Evolutionary conservation across 768 basidiomycete genomes (phyloP), one percentile per base, ranked within the genome.

Genomic region (Filobasidium wieringae): DNA sequence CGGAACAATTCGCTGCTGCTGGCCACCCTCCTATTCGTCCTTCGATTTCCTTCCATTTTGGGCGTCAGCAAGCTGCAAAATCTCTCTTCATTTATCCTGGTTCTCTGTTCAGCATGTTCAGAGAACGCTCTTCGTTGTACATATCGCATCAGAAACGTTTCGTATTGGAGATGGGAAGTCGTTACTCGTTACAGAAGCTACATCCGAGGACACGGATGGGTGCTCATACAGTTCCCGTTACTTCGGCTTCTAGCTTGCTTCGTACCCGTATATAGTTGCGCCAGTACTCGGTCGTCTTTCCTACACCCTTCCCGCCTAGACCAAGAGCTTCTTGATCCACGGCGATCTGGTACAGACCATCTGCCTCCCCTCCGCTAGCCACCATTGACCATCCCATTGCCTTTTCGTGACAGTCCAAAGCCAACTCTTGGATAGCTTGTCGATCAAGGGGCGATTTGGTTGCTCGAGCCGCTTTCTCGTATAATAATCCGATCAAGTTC

Each of bases 401-500:
- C 15, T 63, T 36, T 37, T 71, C 67, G 33, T 69, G 70, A 39
- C 65, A 66, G 41, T 73, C 68, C 6, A 56, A 59, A 2, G 68
- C 66, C 1, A 56, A 34, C 19, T 68, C 66, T 14, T 51, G 45
- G 7, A 60, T 29, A 26, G 55, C 53, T 19, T 51, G 58, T 8
- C 24, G 22, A n/a, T 34, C 29, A 15, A 29, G n/a, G 11, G 37
- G 29, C 33, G 36, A 7, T 59, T 43, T 55, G 27, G 27, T 34
- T 29, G 29, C 14, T 7, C 58, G 33, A 29, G 59, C 54, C 12
- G 37, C 26, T 6, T 32, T 34, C 31, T 60, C 59, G 54, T 51
- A 60, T 8, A 60, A n/a, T 7, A 68, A 53, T 7, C 63, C 55
- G 8, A 59, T 43, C 31, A 61, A 4, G 26, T 56, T 40, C 43